A percentile compares a stretch with the other conserved stretches of the same genome.
Evolutionary conservation across 1,284 basidiomycete genomes (phyloP).

Genomic region (Blastosporella zonata): DNA sequence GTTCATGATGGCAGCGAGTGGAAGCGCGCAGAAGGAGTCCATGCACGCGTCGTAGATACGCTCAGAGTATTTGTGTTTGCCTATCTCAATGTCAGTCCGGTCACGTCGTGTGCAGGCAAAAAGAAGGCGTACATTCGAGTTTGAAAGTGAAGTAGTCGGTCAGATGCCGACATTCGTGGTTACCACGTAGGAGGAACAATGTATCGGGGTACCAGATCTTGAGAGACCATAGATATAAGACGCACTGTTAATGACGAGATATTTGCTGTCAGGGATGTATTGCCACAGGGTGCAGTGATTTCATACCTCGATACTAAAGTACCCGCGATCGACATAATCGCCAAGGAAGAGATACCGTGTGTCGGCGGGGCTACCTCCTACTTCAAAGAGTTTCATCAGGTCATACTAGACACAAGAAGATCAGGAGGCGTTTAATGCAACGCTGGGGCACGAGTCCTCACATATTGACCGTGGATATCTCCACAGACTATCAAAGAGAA

Average conservation of each 20-base stretch:
- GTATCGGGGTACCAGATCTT: conserved; percentile 95
- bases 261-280: not conserved
- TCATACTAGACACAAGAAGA: conserved; percentile 61
- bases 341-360: conserved; percentile 93
- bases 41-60: conserved; percentile 88
- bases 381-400: conserved; percentile 94
- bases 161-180: conserved; percentile 87
- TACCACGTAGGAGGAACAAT: conserved; percentile 86
- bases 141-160: conserved; percentile 92
- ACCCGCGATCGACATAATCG: conserved; percentile 94
- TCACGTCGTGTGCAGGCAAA: not conserved
- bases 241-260: conserved; percentile 55
- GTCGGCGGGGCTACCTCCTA: conserved; percentile 90
- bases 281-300: not conserved
- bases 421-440: conserved; percentile 18
- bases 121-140: conserved; percentile 69
- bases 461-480: conserved; percentile 94
- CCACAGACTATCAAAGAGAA: conserved; percentile 65
- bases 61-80: conserved; percentile 94
- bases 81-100: conserved; percentile 35
- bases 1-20: conserved; percentile 94
- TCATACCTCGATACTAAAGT: conserved; percentile 85
- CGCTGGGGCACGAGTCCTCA: conserved; percentile 39
- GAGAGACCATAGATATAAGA: conserved; percentile 84
- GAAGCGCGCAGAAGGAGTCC: conserved; percentile 91